A percentile compares a stretch with the other conserved stretches of the same genome.
Evolutionary conservation across 1,284 basidiomycete genomes (phyloP).

Genomic region (Kwoniella shivajii): DNA sequence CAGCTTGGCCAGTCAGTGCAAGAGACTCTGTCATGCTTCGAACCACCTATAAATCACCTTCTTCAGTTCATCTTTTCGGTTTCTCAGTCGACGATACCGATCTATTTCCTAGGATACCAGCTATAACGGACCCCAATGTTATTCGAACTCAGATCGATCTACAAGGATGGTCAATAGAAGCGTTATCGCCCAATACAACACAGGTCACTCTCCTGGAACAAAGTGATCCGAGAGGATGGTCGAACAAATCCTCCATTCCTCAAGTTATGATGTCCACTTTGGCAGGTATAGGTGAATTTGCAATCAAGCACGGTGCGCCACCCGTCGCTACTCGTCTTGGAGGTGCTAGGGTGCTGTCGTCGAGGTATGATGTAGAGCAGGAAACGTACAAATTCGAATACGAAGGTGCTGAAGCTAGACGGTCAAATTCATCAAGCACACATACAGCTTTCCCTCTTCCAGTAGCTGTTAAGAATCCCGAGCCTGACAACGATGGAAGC

Average conservation of each 20-base stretch:
- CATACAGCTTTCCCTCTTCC: constrained; percentile 46
- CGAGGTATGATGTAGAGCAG: constrained; percentile 86
- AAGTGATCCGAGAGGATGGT: constrained; percentile 96
- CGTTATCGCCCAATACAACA: constrained; percentile 91
- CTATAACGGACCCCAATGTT: constrained; percentile 66
- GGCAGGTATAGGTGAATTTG: constrained; percentile 88
- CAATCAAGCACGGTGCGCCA: constrained; percentile 92
- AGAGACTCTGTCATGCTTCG: constrained; percentile 88
- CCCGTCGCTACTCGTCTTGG: constrained; percentile 80
- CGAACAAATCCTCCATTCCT: constrained; percentile 90
- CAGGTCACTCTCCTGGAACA: constrained; percentile 94
- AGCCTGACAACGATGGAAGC: constrained; percentile 14
- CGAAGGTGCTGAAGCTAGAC: constrained; percentile 65
- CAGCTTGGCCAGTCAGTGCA: constrained; percentile 88
- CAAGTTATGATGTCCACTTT: constrained; percentile 84
- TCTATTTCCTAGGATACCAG: constrained; percentile 78
- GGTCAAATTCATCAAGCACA: constrained; percentile 53
- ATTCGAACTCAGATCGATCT: constrained; percentile 95
- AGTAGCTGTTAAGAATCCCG: constrained; percentile 28
- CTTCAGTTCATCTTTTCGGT: constrained; percentile 91
- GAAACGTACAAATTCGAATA: constrained; percentile 83
- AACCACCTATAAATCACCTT: constrained; percentile 96
- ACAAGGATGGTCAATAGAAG: constrained; percentile 96
- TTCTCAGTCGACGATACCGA: constrained; percentile 90
- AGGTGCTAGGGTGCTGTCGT: constrained; percentile 73